Base-by-base conservation (phyloP, 306 rosid species). In the Cucurbita pepo region DNA sequence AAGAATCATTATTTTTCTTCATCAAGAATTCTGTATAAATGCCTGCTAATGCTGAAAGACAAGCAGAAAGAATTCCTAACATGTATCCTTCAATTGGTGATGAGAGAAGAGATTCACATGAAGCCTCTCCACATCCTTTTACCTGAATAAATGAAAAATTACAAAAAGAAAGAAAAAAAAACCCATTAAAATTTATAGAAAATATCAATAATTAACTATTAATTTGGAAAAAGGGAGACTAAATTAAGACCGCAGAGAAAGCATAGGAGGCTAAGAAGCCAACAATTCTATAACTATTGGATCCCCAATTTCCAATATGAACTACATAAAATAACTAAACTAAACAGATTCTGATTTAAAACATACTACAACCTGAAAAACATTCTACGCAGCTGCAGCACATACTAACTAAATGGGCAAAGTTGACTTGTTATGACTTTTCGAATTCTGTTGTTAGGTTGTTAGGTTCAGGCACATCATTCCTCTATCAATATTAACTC, bases 21-120 rank as follows among this genome's bases (percentile, higher is more conserved):
- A 94, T 91, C 81, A 89, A 79, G 80, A 85, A 94, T 82, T 94
- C 99, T 0, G 96, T 94, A 84, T 94, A 94, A 80, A 94, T 82
- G 77, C 99, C 97, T 69, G 92, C 97, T 76, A 85, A 91, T 69
- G 99, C 99, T 50, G 97, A 94, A 77, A 94, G 93, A 86, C 97
- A 94, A 56, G 97, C 99, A 34, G 99, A 90, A 50, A 91, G 84
- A 73, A 85, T 78, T 34, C 96, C 99, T 48, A 91, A 77, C 85
- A 88, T 82, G 82, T 94, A 94, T 64, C 99, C 97, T 74, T 82
- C 92, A 78, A 91, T 82, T 71, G 97, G 99, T 77, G 96, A 86
- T 58, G 94, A 93, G 86, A 93, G 89, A 61, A 87, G 71, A 76
- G 96, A 88, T 53, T 90, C 89, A 78, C 98, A 88, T 36, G 89